Evolutionary conservation across 139 green algal species (phyloP).

Genomic region (Diplosphaera chodatii): DNA sequence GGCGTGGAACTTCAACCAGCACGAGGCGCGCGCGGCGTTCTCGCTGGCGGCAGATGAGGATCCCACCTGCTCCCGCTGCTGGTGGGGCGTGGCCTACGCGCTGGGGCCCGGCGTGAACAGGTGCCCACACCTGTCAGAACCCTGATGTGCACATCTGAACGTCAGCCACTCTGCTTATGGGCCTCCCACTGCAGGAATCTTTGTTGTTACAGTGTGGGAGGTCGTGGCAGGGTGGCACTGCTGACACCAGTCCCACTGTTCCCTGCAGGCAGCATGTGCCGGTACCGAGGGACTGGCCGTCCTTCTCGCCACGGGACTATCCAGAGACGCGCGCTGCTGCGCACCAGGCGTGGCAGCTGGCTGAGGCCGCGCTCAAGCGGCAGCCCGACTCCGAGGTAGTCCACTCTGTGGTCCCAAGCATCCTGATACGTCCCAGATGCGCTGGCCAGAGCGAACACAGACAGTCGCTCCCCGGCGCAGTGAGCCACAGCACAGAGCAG

Average conservation of each 20-base stretch:
- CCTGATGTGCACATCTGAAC: no score
- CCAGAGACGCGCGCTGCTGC: not conserved
- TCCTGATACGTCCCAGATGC: no score
- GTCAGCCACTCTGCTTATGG: no score
- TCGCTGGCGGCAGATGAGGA: slow-evolving; percentile 13
- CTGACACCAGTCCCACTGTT: no score
- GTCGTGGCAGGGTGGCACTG: no score
- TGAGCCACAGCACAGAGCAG: no score
- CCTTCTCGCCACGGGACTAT: slow-evolving; percentile 13
- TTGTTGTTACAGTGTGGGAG: no score
- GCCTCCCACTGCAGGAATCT: no score
- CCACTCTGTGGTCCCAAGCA: not conserved
- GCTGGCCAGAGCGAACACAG: no score
- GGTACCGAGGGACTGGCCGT: not conserved
- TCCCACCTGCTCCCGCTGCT: slow-evolving; percentile 22
- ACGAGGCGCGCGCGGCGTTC: slow-evolving; percentile 28
- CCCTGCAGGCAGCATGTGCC: slow-evolving; percentile 8
- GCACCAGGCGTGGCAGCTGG: not conserved
- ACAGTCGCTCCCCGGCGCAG: no score
- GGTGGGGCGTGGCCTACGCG: slow-evolving; percentile 29
- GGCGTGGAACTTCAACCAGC: slow-evolving; percentile 37
- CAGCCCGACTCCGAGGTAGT: not conserved
- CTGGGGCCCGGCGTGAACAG: slow-evolving; percentile 25
- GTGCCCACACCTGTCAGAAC: not conserved
- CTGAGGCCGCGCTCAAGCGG: not conserved